These are phyloP conservation scores for Sporisorium scitamineum DNA, from an alignment of 1,284 basidiomycete genomes.

Conservation along the genomic window DNA sequence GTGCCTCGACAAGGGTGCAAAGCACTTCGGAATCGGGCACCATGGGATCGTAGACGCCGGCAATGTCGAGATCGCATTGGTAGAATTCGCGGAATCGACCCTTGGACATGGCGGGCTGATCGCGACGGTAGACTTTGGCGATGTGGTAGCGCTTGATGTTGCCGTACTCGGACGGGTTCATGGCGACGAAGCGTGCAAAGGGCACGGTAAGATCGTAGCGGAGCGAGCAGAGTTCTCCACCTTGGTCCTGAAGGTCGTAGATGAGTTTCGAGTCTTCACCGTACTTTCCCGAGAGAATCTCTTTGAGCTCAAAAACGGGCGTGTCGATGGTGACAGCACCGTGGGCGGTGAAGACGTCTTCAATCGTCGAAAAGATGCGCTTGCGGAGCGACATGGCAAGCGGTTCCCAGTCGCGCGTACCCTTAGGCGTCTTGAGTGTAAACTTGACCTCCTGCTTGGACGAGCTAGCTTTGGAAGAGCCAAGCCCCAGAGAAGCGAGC, in stretches of 20 bases:
- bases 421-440: slow-evolving; percentile 74
- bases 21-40: slow-evolving; percentile 95
- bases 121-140: slow-evolving; percentile 95
- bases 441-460: slow-evolving; percentile 59
- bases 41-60: slow-evolving; percentile 90
- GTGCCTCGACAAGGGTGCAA: slow-evolving; percentile 83
- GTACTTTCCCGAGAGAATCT: slow-evolving; percentile 88
- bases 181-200: slow-evolving; percentile 93
- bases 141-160: slow-evolving; percentile 92
- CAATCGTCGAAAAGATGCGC: slow-evolving; percentile 88
- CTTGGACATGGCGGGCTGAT: slow-evolving; percentile 97
- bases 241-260: slow-evolving; percentile 97
- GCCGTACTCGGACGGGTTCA: slow-evolving; percentile 81
- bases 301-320: slow-evolving; percentile 96
- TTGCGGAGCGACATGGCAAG: slow-evolving; percentile 92
- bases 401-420: slow-evolving; percentile 94
- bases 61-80: slow-evolving; percentile 97
- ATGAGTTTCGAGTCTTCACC: slow-evolving; percentile 95
- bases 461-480: slow-evolving; percentile 26
- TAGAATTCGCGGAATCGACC: slow-evolving; percentile 98
- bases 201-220: slow-evolving; percentile 96
- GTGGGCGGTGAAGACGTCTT: slow-evolving; percentile 87
- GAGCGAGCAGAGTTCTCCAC: slow-evolving; percentile 94
- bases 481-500: slow-evolving; percentile 50
- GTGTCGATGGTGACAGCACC: slow-evolving; percentile 95